Evolutionary conservation across 1,284 basidiomycete genomes (phyloP), one percentile per base, ranked within the genome.

Genomic region (Cutaneotrichosporon sp.): DNA sequence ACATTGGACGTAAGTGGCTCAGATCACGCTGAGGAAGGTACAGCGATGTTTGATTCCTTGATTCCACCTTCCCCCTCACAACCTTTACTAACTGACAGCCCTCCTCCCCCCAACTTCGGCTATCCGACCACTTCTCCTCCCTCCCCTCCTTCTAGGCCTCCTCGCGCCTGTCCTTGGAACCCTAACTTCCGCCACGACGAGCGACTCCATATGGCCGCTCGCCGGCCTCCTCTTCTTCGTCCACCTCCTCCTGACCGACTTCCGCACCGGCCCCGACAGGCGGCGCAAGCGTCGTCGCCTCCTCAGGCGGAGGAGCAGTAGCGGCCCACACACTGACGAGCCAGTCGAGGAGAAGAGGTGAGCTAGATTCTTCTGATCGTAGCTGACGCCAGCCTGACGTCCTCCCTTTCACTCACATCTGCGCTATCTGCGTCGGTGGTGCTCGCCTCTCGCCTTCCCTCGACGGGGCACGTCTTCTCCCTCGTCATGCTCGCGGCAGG

Each of bases 161-260:
- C 84, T 98, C 51, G 90, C 94, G 0, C 97, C 97, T 1, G 90
- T 98, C 5, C 82, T 99, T 63, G 86, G 90, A 68, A 97, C 95
- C 1, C 82, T 99, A 70, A 97, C 93, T 13, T 91, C 92, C 49
- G 91, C 95, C 9, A 98, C 95, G 0, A 97, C 96, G 21, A 90
- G 89, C 14, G 97, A 99, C 78, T 94, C 92, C 31, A 97, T 98
- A 70, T 98, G 94, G 93, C 95, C 95, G 8, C 81, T 98, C 53
- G 87, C 91, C 55, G 85, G 86, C 14, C 81, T 82, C 68, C 82
- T 92, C 38, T 87, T 90, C 71, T 78, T 83, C 49, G 78, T 89
- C 49, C 87, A 88, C 73, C 80, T 86, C 5, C 79, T 89, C 42
- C 77, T 91, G 13, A 87, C 87, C 4, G 89, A 91, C 78, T 91